These are phyloP conservation scores for Gastrolobium bilobum DNA, from an alignment of 306 rosid genomes.

Conservation along the genomic window DNA sequence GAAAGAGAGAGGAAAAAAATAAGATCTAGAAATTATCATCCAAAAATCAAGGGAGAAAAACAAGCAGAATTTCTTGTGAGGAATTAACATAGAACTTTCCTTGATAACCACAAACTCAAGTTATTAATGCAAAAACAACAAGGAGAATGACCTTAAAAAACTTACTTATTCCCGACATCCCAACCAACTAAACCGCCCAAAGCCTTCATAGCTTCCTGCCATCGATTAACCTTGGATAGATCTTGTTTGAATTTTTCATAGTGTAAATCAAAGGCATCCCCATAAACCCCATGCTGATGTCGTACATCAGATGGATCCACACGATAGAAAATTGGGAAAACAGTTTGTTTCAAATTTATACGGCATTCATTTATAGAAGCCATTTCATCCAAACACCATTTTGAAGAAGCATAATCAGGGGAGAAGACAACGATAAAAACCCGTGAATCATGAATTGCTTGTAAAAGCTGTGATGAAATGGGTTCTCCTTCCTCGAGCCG, in stretches of 20 bases:
- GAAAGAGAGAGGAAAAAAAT: neutral
- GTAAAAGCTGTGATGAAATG: neutral
- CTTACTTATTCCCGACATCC: conserved; percentile 34
- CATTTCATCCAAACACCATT: conserved; percentile 49
- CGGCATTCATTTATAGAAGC: neutral
- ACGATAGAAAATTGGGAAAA: conserved; percentile 41
- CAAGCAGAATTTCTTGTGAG: too few species aligned
- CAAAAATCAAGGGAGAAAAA: neutral
- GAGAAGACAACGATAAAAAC: conserved; percentile 40
- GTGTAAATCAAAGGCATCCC: neutral
- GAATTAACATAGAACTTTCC: neutral
- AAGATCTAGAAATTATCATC: neutral
- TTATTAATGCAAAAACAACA: neutral
- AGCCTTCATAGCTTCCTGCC: neutral
- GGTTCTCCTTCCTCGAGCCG: conserved; percentile 16
- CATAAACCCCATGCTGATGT: neutral
- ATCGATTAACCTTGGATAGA: neutral
- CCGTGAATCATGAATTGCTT: neutral
- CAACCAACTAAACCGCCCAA: conserved; percentile 9
- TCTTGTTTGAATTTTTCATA: neutral
- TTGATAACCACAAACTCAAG: neutral
- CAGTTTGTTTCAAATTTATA: neutral
- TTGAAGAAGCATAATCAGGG: neutral
- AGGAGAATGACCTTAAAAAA: neutral
- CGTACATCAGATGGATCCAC: conserved; percentile 40